Percentiles rank a stretch among this genome's conserved stretches.
Conservation (phyloP, 495 filamentous ascomycete species). For the Hypoxylon crocopeplum region DNA sequence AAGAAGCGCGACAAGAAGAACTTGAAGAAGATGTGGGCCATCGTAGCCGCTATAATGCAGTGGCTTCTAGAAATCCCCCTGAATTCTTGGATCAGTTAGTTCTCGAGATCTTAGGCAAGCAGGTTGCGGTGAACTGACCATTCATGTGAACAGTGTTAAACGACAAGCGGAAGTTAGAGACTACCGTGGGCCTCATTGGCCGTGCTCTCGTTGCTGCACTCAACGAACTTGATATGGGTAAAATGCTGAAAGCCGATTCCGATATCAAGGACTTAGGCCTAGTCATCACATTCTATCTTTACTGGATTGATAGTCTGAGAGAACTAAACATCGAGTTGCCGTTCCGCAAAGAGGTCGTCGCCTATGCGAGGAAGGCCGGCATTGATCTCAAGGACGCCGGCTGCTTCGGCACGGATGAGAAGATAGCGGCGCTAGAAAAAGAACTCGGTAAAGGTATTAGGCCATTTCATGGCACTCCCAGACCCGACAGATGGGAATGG, state of each 20-base stretch:
- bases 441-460: conserved; percentile 24
- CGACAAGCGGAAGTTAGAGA: conserved; percentile 11
- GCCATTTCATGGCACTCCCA: conserved; percentile 14
- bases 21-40: conserved; percentile 29
- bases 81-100: conserved; percentile 27
- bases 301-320: conserved; percentile 18
- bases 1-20: conserved; percentile 27
- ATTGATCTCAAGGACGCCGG: conserved; percentile 23
- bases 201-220: conserved; percentile 25
- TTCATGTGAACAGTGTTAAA: conserved; percentile 3
- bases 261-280: conserved; percentile 31
- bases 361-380: conserved; percentile 26
- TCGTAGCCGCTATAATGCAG: conserved; percentile 28
- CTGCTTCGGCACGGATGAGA: conserved; percentile 28
- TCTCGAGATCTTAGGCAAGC: not conserved
- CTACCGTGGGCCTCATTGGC: conserved; percentile 21
- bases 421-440: conserved; percentile 15
- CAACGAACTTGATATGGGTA: conserved; percentile 27
- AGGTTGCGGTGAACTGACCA: conserved; percentile 1
- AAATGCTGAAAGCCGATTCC: conserved; percentile 22
- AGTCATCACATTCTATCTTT: conserved; percentile 27
- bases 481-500: conserved; percentile 29
- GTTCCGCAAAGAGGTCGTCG: conserved; percentile 26
- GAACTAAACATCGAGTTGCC: conserved; percentile 11
- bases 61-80: conserved; percentile 25